A percentile compares a stretch with the other conserved stretches of the same genome.
These are phyloP conservation scores for Pseudocercospora musae DNA, from an alignment of 2,329 filamentous ascomycete species.

Conservation along the genomic window DNA sequence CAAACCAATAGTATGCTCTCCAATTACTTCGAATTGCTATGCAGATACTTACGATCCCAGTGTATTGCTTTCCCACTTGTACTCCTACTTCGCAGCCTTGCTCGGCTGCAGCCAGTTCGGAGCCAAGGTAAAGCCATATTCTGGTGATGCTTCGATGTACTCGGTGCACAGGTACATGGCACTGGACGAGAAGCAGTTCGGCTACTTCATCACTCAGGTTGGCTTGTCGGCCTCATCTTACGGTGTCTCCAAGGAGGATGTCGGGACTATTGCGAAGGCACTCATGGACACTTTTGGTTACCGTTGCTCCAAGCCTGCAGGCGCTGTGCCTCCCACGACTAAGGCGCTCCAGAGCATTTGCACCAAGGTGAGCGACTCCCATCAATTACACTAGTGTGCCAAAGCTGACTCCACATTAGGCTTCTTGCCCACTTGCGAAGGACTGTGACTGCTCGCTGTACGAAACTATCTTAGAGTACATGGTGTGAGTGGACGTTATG, in stretches of 20 bases:
- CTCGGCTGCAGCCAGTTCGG: slow-evolving; percentile 55
- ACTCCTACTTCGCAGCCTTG: slow-evolving; percentile 59
- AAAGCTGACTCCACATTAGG: background rate
- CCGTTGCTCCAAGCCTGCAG: slow-evolving; percentile 48
- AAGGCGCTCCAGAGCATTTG: slow-evolving; percentile 55
- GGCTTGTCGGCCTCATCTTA: slow-evolving; percentile 56
- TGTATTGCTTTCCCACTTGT: slow-evolving; percentile 59
- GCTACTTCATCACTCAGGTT: slow-evolving; percentile 60
- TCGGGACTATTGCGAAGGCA: slow-evolving; percentile 47
- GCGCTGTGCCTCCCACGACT: slow-evolving; percentile 44
- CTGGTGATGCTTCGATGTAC: slow-evolving; percentile 48
- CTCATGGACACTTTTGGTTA: slow-evolving; percentile 53
- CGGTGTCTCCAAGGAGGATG: slow-evolving; percentile 55
- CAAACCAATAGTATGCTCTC: slow-evolving; percentile 54
- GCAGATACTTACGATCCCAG: slow-evolving; percentile 33
- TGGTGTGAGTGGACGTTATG: background rate
- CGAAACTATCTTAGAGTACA: background rate
- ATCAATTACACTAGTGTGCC: background rate
- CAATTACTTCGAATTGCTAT: background rate
- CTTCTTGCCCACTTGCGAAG: background rate
- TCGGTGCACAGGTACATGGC: slow-evolving; percentile 58
- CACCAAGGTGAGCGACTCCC: slow-evolving; percentile 23
- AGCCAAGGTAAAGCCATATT: slow-evolving; percentile 52
- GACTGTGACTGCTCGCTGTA: background rate
- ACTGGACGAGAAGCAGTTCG: slow-evolving; percentile 50